phyloP scores from a whole-genome alignment of 106 monocot genomes.

The Narthecium ossifragum region DNA sequence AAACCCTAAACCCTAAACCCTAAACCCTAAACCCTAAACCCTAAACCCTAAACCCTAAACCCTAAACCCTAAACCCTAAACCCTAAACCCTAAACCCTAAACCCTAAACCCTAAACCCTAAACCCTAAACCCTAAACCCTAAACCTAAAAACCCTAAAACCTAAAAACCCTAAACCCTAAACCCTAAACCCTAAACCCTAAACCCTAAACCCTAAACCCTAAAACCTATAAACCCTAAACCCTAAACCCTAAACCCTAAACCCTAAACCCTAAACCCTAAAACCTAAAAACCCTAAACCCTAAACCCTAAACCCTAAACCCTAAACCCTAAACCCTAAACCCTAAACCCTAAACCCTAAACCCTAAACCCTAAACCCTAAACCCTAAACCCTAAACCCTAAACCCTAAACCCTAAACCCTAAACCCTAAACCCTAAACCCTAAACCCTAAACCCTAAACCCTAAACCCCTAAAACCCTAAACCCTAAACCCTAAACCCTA shows the following conservation, averaged over 20 bases:
- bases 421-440: neutral
- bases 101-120: constrained; percentile 14
- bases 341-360: constrained; percentile 15
- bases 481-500: neutral
- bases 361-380: constrained; percentile 12
- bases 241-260: constrained; percentile 7
- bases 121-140: constrained; percentile 12
- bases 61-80: constrained; percentile 12
- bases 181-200: constrained; percentile 4
- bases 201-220: too few relatives aligned
- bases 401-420: neutral
- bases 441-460: neutral
- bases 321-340: constrained; percentile 7
- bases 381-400: constrained; percentile 6
- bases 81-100: constrained; percentile 14
- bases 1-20: constrained; percentile 17
- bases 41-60: constrained; percentile 7
- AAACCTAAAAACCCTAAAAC: constrained; percentile 6
- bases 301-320: constrained; percentile 7
- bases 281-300: constrained; percentile 1
- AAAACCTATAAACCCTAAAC: constrained; percentile 2
- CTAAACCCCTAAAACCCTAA: too few relatives aligned
- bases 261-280: neutral
- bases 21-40: constrained; percentile 20
- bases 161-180: constrained; percentile 6